Percentiles rank a stretch among this genome's conserved stretches.
phyloP scores from a whole-genome alignment of 176 grass and related monocot species.

The Pontederia paniculata region DNA sequence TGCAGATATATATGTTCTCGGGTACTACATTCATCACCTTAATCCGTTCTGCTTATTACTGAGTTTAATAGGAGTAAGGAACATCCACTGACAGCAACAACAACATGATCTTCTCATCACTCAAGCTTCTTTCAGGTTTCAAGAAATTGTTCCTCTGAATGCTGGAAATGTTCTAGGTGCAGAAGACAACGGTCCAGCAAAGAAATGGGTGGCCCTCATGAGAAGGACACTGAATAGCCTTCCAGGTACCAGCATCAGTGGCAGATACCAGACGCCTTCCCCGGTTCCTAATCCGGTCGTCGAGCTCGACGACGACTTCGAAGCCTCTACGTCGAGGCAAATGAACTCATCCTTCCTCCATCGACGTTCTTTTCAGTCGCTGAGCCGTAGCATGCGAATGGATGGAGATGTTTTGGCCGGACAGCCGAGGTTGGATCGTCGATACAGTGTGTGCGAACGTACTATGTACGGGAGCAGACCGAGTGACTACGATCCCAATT shows the following conservation, averaged over 20 bases:
- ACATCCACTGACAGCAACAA: neutral
- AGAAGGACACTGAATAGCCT: conserved; percentile 79
- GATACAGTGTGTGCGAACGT: conserved; percentile 80
- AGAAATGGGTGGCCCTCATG: conserved; percentile 84
- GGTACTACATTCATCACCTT: conserved; percentile 26
- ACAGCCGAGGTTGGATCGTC: conserved; percentile 69
- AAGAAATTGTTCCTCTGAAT: conserved; percentile 95
- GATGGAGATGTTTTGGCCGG: conserved; percentile 57
- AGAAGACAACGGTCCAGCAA: conserved; percentile 93
- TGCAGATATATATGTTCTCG: conserved; percentile 88
- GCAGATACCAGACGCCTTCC: conserved; percentile 69
- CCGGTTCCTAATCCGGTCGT: conserved; percentile 50
- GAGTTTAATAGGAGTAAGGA: too few relatives aligned
- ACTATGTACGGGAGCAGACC: conserved; percentile 61
- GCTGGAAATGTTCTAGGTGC: conserved; percentile 92
- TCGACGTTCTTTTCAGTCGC: conserved; percentile 73
- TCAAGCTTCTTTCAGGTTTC: conserved; percentile 43
- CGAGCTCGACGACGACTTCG: conserved; percentile 82
- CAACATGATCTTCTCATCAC: neutral
- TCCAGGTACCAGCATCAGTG: conserved; percentile 50
- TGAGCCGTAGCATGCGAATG: conserved; percentile 67
- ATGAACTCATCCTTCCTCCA: conserved; percentile 45
- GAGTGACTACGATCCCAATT: conserved; percentile 76
- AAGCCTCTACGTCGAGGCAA: conserved; percentile 42
- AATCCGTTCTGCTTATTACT: neutral